These are phyloP conservation scores for Alternaria sp. DNA, from an alignment of 2,329 filamentous ascomycete species.

Conservation along the genomic window DNA sequence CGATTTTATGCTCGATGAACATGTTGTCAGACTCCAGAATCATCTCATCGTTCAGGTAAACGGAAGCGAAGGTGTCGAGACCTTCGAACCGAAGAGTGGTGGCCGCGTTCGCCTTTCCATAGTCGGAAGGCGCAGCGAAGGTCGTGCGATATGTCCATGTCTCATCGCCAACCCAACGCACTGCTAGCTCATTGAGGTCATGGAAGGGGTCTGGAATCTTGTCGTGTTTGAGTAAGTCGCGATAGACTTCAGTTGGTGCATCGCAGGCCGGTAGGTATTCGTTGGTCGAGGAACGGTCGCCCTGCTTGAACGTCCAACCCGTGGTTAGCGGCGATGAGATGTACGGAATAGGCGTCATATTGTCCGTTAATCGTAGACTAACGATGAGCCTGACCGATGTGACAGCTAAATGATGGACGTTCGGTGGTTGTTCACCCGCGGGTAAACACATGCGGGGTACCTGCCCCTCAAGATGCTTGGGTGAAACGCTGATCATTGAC, in stretches of 20 bases:
- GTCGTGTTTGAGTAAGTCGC: constrained; percentile 54
- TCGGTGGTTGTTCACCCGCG: constrained; percentile 3
- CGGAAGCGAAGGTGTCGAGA: constrained; percentile 67
- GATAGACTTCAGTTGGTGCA: constrained; percentile 55
- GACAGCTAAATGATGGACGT: not conserved
- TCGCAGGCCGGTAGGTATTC: constrained; percentile 51
- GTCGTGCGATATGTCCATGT: constrained; percentile 52
- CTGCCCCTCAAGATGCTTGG: not conserved
- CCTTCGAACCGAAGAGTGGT: constrained; percentile 65
- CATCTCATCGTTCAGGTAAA: constrained; percentile 59
- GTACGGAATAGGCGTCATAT: not conserved
- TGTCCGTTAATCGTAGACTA: not conserved
- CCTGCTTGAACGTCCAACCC: constrained; percentile 56
- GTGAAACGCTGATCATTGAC: not conserved
- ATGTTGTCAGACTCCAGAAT: constrained; percentile 67
- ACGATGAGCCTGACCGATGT: not conserved
- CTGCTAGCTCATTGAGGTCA: constrained; percentile 56
- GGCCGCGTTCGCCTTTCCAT: constrained; percentile 29
- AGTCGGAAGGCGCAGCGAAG: constrained; percentile 40
- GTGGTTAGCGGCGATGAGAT: constrained; percentile 7
- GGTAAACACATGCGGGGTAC: constrained; percentile 2
- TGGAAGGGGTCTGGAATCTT: constrained; percentile 57
- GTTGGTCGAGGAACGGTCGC: constrained; percentile 46
- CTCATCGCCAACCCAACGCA: constrained; percentile 57
- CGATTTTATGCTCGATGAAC: constrained; percentile 64